Conservation (phyloP, 75 land plant species). For the Pinus taeda region DNA sequence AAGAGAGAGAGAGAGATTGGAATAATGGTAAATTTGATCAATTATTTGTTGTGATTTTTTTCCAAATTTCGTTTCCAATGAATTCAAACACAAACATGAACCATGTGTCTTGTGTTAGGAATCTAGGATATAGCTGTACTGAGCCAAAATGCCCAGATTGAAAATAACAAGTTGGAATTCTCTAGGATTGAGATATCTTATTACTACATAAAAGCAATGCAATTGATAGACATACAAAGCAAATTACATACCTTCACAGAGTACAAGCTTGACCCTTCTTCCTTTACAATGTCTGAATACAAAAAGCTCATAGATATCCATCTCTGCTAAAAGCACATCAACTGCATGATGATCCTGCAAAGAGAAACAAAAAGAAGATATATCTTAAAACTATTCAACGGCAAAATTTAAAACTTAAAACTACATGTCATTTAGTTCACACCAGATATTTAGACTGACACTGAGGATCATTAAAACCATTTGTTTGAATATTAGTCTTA, state of each 20-base stretch:
- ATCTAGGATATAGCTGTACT: background rate
- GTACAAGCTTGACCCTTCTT: slow-evolving; percentile 73
- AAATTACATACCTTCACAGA: slow-evolving; percentile 74
- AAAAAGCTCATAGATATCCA: slow-evolving; percentile 94
- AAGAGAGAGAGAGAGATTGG: too few relatives aligned
- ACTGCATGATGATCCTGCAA: slow-evolving; percentile 85
- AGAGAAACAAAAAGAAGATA: slow-evolving; percentile 11
- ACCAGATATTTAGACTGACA: background rate
- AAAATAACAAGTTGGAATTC: background rate
- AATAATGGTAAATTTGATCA: too few relatives aligned
- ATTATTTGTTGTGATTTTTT: too few relatives aligned
- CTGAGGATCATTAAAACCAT: background rate
- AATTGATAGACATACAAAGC: background rate
- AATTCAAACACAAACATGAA: too few relatives aligned
- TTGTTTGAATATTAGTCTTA: background rate
- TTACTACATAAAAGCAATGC: background rate
- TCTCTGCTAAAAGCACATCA: slow-evolving; percentile 89
- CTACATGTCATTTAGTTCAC: background rate
- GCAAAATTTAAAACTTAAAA: background rate
- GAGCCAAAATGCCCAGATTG: background rate
- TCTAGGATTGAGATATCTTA: background rate
- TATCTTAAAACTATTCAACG: background rate
- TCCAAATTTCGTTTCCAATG: too few relatives aligned
- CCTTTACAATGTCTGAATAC: slow-evolving; percentile 89
- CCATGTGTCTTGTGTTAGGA: too few relatives aligned